A percentile compares a stretch with the other conserved stretches of the same genome.
Conservation (phyloP, 192 early-diverging fungal genomes). For the Umbelopsis isabellina region DNA sequence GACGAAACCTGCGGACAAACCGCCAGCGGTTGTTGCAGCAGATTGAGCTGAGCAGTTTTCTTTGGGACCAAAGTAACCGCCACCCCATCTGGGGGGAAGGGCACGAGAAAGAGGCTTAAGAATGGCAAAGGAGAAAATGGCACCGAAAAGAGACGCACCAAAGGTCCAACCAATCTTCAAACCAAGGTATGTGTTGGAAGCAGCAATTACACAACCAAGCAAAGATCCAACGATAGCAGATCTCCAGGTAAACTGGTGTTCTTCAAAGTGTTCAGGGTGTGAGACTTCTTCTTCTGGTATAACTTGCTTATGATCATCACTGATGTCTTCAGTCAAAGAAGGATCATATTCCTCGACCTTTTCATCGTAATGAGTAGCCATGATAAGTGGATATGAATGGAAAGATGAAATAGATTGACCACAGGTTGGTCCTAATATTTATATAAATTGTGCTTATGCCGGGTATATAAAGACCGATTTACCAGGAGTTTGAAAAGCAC, state of each 20-base stretch:
- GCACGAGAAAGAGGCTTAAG: constrained; percentile 54
- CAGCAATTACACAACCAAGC: constrained; percentile 65
- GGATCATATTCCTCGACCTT: constrained; percentile 4
- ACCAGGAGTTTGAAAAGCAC: background rate
- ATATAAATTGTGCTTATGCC: background rate
- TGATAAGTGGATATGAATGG: background rate
- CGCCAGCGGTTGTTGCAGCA: constrained; percentile 71
- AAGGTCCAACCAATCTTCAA: constrained; percentile 66
- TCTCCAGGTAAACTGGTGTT: constrained; percentile 50
- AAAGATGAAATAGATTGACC: too few species aligned
- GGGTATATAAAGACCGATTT: constrained; percentile 2
- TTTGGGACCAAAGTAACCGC: constrained; percentile 68
- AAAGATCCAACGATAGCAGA: constrained; percentile 63
- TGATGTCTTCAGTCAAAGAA: background rate
- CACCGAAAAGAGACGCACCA: constrained; percentile 56
- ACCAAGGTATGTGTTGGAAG: constrained; percentile 74
- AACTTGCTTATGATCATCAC: background rate
- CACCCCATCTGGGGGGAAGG: constrained; percentile 39
- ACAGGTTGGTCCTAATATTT: background rate
- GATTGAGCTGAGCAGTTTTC: constrained; percentile 71
- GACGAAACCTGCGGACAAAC: constrained; percentile 63
- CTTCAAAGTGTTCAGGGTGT: constrained; percentile 16
- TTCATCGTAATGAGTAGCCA: constrained; percentile 12
- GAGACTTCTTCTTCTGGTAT: constrained; percentile 4
- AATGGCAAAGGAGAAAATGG: constrained; percentile 64